A percentile compares a stretch with the other conserved stretches of the same genome.
phyloP scores from a whole-genome alignment of 148 eudicot species.

The Pouteria glomerata region DNA sequence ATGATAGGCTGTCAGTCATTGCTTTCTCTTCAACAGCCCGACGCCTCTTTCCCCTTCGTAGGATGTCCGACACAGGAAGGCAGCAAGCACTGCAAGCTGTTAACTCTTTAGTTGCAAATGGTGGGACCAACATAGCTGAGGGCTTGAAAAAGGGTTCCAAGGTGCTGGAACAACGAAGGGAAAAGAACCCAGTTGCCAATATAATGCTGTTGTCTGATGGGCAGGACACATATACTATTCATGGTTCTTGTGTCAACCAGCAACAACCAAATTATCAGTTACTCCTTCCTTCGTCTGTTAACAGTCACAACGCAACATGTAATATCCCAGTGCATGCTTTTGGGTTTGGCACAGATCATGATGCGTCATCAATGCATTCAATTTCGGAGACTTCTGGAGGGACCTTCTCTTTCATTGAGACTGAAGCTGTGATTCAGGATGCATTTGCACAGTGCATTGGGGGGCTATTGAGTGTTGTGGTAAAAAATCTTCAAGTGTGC shows the following conservation, averaged over 20 bases:
- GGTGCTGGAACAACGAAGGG: constrained; percentile 69
- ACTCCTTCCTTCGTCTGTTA: constrained; percentile 54
- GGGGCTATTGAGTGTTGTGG: constrained; percentile 82
- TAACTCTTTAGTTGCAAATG: constrained; percentile 65
- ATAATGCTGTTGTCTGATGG: no score
- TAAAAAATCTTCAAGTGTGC: constrained; percentile 53
- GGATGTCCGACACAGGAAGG: constrained; percentile 60
- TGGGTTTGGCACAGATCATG: constrained; percentile 84
- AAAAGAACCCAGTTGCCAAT: constrained; percentile 66
- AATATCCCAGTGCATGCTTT: constrained; percentile 82
- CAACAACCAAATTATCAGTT: constrained; percentile 35
- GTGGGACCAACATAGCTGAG: constrained; percentile 89
- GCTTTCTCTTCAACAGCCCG: no score
- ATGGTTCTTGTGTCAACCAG: constrained; percentile 24
- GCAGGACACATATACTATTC: constrained; percentile 65
- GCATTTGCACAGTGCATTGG: no score
- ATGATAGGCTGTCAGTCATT: constrained; percentile 73
- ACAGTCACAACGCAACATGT: constrained; percentile 29
- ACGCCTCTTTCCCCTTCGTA: constrained; percentile 68
- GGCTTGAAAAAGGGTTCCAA: constrained; percentile 71
- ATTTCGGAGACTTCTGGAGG: constrained; percentile 83
- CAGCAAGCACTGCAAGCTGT: constrained; percentile 70
- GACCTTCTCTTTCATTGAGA: constrained; percentile 84
- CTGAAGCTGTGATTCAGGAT: constrained; percentile 68
- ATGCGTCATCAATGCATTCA: constrained; percentile 74